Percentiles rank a stretch among this genome's conserved stretches.
Evolutionary conservation across 441 rosid species (phyloP).

Genomic region (Populus hybrid): DNA sequence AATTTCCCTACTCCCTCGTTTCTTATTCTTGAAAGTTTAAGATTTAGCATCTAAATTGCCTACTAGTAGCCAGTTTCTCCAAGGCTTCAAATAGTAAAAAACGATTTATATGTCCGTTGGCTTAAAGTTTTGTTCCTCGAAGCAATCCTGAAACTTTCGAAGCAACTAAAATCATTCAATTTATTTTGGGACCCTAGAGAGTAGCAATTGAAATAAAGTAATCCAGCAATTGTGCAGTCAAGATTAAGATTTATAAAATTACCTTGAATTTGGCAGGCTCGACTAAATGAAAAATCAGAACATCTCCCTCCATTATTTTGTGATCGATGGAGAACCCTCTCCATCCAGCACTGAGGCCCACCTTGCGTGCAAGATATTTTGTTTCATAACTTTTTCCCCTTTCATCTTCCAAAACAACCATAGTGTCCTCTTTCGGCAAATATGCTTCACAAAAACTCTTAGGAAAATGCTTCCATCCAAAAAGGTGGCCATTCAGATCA

Average conservation of each 20-base stretch:
- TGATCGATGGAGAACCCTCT: constrained; percentile 64
- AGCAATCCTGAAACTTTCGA: neutral
- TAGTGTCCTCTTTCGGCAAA: constrained; percentile 38
- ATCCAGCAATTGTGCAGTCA: neutral
- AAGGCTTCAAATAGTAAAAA: no score
- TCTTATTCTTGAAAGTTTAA: neutral
- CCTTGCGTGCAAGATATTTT: constrained; percentile 49
- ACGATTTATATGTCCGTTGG: neutral
- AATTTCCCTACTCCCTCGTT: neutral
- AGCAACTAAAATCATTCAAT: neutral
- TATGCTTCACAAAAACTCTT: constrained; percentile 31
- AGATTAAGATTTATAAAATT: neutral
- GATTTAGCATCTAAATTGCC: no score
- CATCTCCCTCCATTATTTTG: constrained; percentile 53
- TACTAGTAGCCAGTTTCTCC: no score
- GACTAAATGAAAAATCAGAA: constrained; percentile 41
- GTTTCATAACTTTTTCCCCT: constrained; percentile 29
- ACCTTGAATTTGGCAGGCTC: constrained; percentile 46
- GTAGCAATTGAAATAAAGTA: neutral
- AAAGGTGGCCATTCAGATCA: neutral
- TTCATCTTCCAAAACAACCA: constrained; percentile 52
- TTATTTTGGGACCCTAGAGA: neutral
- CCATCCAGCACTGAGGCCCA: constrained; percentile 75
- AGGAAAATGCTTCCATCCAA: constrained; percentile 36
- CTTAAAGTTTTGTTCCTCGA: neutral